Evolutionary conservation across 495 filamentous ascomycete genomes (phyloP), one percentile per base, ranked within the genome.

Genomic region (Penicillium chermesinum): DNA sequence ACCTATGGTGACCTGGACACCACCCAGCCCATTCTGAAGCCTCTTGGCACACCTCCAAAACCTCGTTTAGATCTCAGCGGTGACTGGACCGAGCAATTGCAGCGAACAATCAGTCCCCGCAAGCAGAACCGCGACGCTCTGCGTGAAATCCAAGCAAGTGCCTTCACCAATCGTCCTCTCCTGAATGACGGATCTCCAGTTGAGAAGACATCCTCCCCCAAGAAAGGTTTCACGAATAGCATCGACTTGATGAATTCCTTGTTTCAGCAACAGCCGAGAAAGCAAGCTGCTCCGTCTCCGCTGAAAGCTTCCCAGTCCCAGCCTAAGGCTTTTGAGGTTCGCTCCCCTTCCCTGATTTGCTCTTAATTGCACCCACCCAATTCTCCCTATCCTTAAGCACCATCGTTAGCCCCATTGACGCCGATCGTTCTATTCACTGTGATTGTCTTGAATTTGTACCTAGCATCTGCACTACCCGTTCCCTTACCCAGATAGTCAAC

Each of bases 221-320:
- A 75, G 41, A 76, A 77, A 41, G 78, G 77, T 0, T 89, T 95
- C 60, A 71, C 79, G 4, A 91, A 81, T 16, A 87, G 82, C 55
- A 91, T 95, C 61, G 89, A 95, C 69, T 60, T 96, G 65, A 94
- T 95, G 89, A 86, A 94, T 57, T 94, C 88, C 38, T 62, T 96
- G 39, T 95, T 91, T 63, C 79, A 83, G 54, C 79, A 83, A 53
- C 79, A 67, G 41, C 62, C 65, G 14, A 58, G 60, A 46, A 69
- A 65, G 58, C 64, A 65, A 35, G 51, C 51, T 59, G 66, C 60
- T 16, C 49, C 57, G 21, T 68, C 64, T 56, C 65, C 63, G 19
- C 21, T 62, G 41, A 73, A 69, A 49, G 70, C 71, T 57, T 63
- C 70, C 46, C 62, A 61, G 41, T 61, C 57, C 65, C 75, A 72